phyloP scores from a whole-genome alignment of 768 basidiomycete species.

The Lentinus brumalis region DNA sequence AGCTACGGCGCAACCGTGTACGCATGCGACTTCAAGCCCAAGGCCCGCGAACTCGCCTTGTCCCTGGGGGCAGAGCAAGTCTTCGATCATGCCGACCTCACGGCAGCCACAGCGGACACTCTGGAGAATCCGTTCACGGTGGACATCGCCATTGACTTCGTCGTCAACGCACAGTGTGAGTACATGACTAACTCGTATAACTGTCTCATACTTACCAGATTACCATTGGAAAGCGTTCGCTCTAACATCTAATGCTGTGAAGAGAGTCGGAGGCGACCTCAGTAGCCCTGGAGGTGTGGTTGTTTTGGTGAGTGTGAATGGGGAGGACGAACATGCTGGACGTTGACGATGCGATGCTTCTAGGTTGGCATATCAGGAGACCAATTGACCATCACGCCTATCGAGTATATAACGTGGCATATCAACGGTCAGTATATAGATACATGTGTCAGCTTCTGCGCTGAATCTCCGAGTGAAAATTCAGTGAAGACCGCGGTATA shows the following conservation, averaged over 20 bases:
- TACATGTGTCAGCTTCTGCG: too few relatives aligned
- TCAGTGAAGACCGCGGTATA: too few relatives aligned
- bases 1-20: conserved; percentile 29
- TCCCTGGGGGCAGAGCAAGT: conserved; percentile 27
- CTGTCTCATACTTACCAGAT: not conserved
- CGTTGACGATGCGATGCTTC: too few relatives aligned
- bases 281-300: too few relatives aligned
- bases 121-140: conserved; percentile 15
- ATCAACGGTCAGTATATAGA: too few relatives aligned
- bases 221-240: not conserved
- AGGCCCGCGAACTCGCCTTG: conserved; percentile 23
- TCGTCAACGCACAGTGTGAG: conserved; percentile 24
- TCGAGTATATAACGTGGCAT: too few relatives aligned
- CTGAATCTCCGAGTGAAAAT: too few relatives aligned
- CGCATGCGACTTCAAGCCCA: conserved; percentile 26
- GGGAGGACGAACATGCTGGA: too few relatives aligned
- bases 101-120: conserved; percentile 2
- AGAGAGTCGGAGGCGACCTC: not conserved
- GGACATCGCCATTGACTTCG: conserved; percentile 28
- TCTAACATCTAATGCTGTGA: not conserved
- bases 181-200: not conserved
- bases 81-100: conserved; percentile 22
- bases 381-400: too few relatives aligned
- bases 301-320: too few relatives aligned
- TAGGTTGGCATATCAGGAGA: too few relatives aligned